phyloP scores from a whole-genome alignment of 2,329 filamentous ascomycete genomes.

The Pestalotiopsis fici region DNA sequence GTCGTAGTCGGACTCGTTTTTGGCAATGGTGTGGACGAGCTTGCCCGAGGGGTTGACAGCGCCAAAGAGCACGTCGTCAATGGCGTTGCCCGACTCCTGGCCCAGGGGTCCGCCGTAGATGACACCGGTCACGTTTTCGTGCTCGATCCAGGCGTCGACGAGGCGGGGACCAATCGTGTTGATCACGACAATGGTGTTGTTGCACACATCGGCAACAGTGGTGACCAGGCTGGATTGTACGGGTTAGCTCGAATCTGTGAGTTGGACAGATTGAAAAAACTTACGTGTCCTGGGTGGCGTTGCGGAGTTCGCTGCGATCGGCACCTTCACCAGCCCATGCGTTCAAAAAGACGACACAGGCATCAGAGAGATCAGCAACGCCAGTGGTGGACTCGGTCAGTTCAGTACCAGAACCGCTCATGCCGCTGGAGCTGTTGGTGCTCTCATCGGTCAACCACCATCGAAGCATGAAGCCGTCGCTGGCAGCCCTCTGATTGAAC shows the following conservation, averaged over 20 bases:
- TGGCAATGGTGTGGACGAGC: slow-evolving; percentile 58
- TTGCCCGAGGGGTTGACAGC: slow-evolving; percentile 59
- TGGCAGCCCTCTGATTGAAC: slow-evolving; percentile 44
- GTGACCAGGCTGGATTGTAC: slow-evolving; percentile 18
- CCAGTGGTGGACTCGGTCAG: slow-evolving; percentile 30
- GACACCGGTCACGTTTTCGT: slow-evolving; percentile 62
- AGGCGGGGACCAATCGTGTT: slow-evolving; percentile 64
- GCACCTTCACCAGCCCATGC: neutral
- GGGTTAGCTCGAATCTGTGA: slow-evolving; percentile 51
- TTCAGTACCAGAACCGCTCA: slow-evolving; percentile 8
- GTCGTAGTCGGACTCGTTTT: slow-evolving; percentile 49
- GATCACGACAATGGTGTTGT: slow-evolving; percentile 69
- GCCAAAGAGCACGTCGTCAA: slow-evolving; percentile 64
- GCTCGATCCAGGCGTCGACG: slow-evolving; percentile 56
- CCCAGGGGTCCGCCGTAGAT: slow-evolving; percentile 61
- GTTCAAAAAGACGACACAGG: slow-evolving; percentile 1
- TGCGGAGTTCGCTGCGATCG: neutral
- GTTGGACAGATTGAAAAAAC: slow-evolving; percentile 35
- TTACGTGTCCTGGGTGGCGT: slow-evolving; percentile 44
- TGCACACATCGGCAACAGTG: slow-evolving; percentile 44
- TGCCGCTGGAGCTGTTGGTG: slow-evolving; percentile 8
- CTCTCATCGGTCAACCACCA: slow-evolving; percentile 12
- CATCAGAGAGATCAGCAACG: slow-evolving; percentile 20
- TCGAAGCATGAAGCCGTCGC: slow-evolving; percentile 32
- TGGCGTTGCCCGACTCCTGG: slow-evolving; percentile 60